Base-by-base conservation (phyloP, 2,329 filamentous ascomycete species). In the Didymella glomerata region DNA sequence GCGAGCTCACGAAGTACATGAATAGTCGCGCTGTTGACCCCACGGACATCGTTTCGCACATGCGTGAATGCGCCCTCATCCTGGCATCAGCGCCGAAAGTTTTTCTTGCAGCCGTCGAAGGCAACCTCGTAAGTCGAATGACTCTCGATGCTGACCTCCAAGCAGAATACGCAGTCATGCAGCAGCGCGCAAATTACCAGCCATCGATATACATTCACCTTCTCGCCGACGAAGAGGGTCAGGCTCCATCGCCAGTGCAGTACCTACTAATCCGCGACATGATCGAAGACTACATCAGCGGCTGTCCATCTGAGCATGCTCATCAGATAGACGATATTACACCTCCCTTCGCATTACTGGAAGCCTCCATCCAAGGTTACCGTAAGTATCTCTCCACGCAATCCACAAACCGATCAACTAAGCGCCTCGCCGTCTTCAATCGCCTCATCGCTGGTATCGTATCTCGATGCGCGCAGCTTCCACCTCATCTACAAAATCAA, bases 161-260 rank as follows among this genome's bases (percentile, higher is more conserved):
- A 48, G 38, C 38, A 24, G 62, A 73, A 24, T 68, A 73, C 34
- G 46, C 36, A 3, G 32, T 45, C 10, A 57, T 75, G 7, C 61
- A 60, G n/a, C 38, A 68, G 20, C 56, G 64, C 45, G 72, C 71
- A 8, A 44, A 63, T 9, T 6, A 56, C 0, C 69, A 72, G 28
- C 70, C 71, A 1, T 72, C 68, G 0, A 75, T 75, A 5, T 74
- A 75, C 41, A 57, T 70, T 11, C 70, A 75, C 25, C 48, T 70
- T 2, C 64, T 74, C 1, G 62, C 66, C 2, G 67, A 73, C 36
- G 53, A 54, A 0, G 4, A 62, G n/a, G 70, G 71, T 9, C 41
- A 59, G 0, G 58, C 68, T 2, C 70, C 69, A 2, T 71, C 63
- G 20, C 59, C 69, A 7, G 67, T 61, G 22, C 71, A 74, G 42